Conservation (phyloP, 768 basidiomycete genomes). For the Pleurotus salmoneostramineus region DNA sequence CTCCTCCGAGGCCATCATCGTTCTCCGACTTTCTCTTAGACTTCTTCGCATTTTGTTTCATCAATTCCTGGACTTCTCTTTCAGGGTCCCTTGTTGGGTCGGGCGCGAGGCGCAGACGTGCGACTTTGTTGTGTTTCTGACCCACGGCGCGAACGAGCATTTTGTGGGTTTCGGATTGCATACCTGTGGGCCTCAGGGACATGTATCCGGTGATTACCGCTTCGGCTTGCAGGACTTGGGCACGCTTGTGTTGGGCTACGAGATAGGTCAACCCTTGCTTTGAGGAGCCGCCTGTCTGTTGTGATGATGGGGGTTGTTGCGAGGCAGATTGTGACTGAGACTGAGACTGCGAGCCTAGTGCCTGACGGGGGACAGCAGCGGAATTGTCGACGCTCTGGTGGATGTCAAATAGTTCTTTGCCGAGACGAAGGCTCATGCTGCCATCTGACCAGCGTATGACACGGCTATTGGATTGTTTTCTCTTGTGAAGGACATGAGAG, state of each 20-base stretch:
- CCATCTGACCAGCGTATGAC: constrained; percentile 97
- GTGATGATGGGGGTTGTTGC: constrained; percentile 13
- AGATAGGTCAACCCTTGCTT: constrained; percentile 83
- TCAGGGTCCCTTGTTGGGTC: constrained; percentile 77
- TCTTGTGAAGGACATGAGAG: constrained; percentile 36
- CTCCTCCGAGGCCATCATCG: constrained; percentile 43
- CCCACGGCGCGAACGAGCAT: constrained; percentile 85
- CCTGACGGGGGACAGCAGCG: constrained; percentile 57
- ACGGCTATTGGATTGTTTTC: constrained; percentile 84
- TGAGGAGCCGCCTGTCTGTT: constrained; percentile 31
- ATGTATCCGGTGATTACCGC: constrained; percentile 80
- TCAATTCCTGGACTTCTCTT: constrained; percentile 63
- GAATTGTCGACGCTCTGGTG: constrained; percentile 76
- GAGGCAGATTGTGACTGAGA: constrained; percentile 20
- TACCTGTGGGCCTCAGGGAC: constrained; percentile 80
- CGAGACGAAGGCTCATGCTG: constrained; percentile 82
- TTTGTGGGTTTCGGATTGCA: constrained; percentile 87
- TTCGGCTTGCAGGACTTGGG: constrained; percentile 84
- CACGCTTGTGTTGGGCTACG: constrained; percentile 84
- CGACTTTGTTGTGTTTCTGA: constrained; percentile 79
- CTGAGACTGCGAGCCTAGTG: constrained; percentile 34
- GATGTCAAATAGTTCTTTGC: constrained; percentile 93
- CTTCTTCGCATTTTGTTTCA: constrained; percentile 62
- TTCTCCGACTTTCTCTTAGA: constrained; percentile 53
- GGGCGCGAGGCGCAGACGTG: constrained; percentile 75